Conservation (phyloP, 2,329 filamentous ascomycete genomes). For the Paecilomyces dactylethromorphus region DNA sequence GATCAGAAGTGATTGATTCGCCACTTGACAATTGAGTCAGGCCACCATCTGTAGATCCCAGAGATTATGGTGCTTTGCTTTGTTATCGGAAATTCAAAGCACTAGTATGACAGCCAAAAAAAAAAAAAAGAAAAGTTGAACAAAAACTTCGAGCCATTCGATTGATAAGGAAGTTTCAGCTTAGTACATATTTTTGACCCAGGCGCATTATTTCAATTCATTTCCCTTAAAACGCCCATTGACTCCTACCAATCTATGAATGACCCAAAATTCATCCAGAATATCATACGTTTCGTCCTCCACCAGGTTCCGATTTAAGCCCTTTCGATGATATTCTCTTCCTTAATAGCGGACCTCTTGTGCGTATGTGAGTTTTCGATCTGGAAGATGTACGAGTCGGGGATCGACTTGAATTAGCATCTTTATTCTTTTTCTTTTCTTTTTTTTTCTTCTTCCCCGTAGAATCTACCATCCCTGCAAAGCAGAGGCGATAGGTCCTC, state of each 20-base stretch:
- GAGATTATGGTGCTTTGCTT: too few species aligned
- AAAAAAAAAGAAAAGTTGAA: neutral
- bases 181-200: neutral
- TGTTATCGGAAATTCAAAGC: neutral
- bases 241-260: neutral
- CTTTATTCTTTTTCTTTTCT: neutral
- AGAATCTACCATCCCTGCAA: too few species aligned
- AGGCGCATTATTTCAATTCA: neutral
- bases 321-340: slow-evolving; percentile 20
- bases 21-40: too few species aligned
- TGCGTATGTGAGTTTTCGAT: slow-evolving; percentile 20
- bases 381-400: slow-evolving; percentile 4
- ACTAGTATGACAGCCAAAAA: neutral
- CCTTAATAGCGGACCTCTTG: slow-evolving; percentile 22
- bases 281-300: neutral
- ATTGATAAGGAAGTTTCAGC: neutral
- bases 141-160: neutral
- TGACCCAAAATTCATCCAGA: neutral
- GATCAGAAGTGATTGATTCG: too few species aligned
- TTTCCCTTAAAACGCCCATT: neutral
- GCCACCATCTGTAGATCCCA: too few species aligned
- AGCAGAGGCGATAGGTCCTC: neutral
- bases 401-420: neutral
- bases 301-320: neutral
- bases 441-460: neutral